These are phyloP conservation scores for Corynascus novoguineensis DNA, from an alignment of 495 filamentous ascomycete species.

Conservation along the genomic window DNA sequence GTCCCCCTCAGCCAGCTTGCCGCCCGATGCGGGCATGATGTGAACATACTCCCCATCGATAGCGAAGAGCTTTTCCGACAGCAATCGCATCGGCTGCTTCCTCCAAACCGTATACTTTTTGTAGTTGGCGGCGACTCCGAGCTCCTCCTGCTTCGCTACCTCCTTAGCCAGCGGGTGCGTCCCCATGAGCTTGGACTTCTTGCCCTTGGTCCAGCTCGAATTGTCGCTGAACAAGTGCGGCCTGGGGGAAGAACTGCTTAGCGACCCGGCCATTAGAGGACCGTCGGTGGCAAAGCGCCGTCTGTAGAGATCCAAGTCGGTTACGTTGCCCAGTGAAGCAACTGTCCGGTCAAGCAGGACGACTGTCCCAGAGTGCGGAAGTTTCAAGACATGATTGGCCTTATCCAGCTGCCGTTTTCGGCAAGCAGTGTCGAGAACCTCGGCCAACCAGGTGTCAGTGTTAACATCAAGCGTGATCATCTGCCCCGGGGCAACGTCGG, in stretches of 20 bases:
- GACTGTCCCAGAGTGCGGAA: conserved; percentile 76
- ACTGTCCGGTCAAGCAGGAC: conserved; percentile 80
- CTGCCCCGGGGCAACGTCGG: conserved; percentile 55
- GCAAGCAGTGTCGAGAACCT: conserved; percentile 87
- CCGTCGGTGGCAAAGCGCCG: conserved; percentile 80
- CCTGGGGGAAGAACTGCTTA: conserved; percentile 75
- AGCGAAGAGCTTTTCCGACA: conserved; percentile 73
- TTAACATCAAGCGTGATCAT: conserved; percentile 77
- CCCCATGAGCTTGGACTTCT: conserved; percentile 58
- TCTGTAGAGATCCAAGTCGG: conserved; percentile 79
- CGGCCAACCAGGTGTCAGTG: conserved; percentile 89
- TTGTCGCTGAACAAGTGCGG: conserved; percentile 60
- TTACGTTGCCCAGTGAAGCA: conserved; percentile 75
- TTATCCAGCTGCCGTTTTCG: conserved; percentile 86
- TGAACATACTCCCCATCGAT: conserved; percentile 96
- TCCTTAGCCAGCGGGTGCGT: conserved; percentile 74
- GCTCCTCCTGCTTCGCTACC: conserved; percentile 59
- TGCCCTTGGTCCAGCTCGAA: conserved; percentile 54
- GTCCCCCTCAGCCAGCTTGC: conserved; percentile 55
- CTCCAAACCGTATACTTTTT: conserved; percentile 87
- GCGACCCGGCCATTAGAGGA: conserved; percentile 70
- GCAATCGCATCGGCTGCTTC: conserved; percentile 91
- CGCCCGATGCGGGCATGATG: conserved; percentile 68
- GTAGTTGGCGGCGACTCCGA: conserved; percentile 58
- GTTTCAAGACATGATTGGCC: conserved; percentile 79